phyloP scores from a whole-genome alignment of 106 monocot genomes.

The Allium fistulosum region DNA sequence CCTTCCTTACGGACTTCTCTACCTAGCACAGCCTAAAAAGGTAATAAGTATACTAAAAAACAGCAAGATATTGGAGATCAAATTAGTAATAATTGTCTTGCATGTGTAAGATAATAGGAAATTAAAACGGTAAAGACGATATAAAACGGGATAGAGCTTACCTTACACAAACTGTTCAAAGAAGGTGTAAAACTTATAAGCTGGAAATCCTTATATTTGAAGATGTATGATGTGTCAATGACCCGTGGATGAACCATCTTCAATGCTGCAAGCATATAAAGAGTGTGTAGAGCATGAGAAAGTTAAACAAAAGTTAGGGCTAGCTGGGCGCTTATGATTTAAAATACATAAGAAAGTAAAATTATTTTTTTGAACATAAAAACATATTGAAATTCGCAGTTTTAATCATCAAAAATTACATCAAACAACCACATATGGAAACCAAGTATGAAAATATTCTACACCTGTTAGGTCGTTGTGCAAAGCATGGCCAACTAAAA shows the following conservation, averaged over 20 bases:
- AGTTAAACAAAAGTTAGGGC: neutral
- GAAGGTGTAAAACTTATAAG: constrained; percentile 39
- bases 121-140: too few relatives aligned
- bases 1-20: constrained; percentile 46
- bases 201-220: constrained; percentile 37
- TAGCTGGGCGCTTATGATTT: neutral
- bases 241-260: constrained; percentile 57
- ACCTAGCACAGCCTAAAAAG: constrained; percentile 51
- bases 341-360: neutral
- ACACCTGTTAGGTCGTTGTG: constrained; percentile 78
- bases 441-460: neutral
- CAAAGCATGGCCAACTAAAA: constrained; percentile 76
- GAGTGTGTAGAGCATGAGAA: constrained; percentile 1
- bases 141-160: neutral
- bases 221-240: constrained; percentile 72
- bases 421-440: too few relatives aligned
- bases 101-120: too few relatives aligned
- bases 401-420: too few relatives aligned
- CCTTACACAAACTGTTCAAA: constrained; percentile 77
- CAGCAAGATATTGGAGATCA: neutral
- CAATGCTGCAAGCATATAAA: constrained; percentile 31
- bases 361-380: too few relatives aligned
- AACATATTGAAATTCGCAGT: too few relatives aligned
- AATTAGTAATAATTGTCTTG: too few relatives aligned
- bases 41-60: neutral